phyloP scores from a whole-genome alignment of 345 rosid genomes.

The Bruguiera sexangula region DNA sequence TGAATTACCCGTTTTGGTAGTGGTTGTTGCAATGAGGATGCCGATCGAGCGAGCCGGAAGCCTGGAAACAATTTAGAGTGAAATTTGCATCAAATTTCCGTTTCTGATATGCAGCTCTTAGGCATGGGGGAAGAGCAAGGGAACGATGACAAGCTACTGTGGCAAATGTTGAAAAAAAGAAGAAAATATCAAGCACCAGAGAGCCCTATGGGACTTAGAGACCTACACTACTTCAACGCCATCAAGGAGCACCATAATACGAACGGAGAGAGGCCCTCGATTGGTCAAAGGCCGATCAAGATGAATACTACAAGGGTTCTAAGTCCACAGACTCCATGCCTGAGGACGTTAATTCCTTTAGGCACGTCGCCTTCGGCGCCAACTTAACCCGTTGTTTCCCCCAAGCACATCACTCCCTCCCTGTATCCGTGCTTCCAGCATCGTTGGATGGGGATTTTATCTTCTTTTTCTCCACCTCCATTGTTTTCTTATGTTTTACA shows the following conservation, averaged over 20 bases:
- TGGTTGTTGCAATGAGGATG: neutral
- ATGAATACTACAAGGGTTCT: slow-evolving; percentile 15
- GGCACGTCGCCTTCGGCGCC: slow-evolving; percentile 45
- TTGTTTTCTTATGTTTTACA: neutral
- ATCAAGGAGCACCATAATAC: slow-evolving; percentile 17
- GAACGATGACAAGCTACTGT: slow-evolving; percentile 35
- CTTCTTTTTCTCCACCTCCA: neutral
- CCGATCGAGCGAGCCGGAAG: neutral
- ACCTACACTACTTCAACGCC: slow-evolving; percentile 23
- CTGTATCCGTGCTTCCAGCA: neutral
- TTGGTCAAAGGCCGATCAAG: slow-evolving; percentile 13
- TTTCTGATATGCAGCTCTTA: slow-evolving; percentile 29
- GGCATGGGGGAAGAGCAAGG: slow-evolving; percentile 31
- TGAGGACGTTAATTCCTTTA: slow-evolving; percentile 30
- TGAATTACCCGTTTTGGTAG: neutral
- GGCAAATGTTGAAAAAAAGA: slow-evolving; percentile 47
- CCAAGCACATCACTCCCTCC: slow-evolving; percentile 5
- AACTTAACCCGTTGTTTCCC: slow-evolving; percentile 17
- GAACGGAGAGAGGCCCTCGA: slow-evolving; percentile 8
- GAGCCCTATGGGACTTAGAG: slow-evolving; percentile 47
- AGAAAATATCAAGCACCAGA: slow-evolving; percentile 38
- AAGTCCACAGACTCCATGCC: slow-evolving; percentile 21
- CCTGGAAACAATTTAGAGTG: neutral
- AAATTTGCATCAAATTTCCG: neutral
- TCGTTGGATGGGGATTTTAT: neutral